Conservation (phyloP, 805 yeast genomes). For the Kazachstania taianensis region DNA sequence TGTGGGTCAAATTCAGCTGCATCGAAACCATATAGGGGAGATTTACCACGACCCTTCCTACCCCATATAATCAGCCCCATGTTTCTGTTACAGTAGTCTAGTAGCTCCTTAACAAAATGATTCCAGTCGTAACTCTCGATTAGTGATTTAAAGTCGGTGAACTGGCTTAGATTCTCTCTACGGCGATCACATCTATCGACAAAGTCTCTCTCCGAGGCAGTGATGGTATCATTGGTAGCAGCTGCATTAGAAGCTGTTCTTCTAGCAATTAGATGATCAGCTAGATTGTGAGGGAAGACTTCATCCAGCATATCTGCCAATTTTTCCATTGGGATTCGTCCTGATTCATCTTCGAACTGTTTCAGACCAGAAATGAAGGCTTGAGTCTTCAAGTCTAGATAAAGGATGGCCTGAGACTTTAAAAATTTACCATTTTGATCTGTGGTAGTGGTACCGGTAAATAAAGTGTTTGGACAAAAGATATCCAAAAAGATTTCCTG, state of each 20-base stretch:
- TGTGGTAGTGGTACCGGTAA: constrained; percentile 18
- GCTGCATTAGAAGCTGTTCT: constrained; percentile 11
- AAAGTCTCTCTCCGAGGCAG: constrained; percentile 76
- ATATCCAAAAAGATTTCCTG: constrained; percentile 79
- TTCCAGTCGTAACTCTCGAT: constrained; percentile 79
- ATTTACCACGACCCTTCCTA: constrained; percentile 32
- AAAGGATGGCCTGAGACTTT: constrained; percentile 72
- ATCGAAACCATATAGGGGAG: constrained; percentile 19
- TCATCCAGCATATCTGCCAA: constrained; percentile 54
- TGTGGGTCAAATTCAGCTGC: constrained; percentile 18
- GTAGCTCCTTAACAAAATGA: constrained; percentile 64
- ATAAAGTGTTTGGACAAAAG: constrained; percentile 56
- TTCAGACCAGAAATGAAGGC: constrained; percentile 85
- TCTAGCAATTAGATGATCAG: constrained; percentile 27
- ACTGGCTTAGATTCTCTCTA: constrained; percentile 46
- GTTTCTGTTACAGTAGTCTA: constrained; percentile 68
- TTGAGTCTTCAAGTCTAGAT: constrained; percentile 85
- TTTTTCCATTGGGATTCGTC: constrained; percentile 8
- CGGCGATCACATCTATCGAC: constrained; percentile 63
- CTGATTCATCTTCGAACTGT: constrained; percentile 13
- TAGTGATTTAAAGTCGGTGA: constrained; percentile 40
- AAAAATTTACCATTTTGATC: constrained; percentile 43
- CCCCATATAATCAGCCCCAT: constrained; percentile 70
- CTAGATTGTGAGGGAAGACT: constrained; percentile 61
- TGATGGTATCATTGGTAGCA: constrained; percentile 34